Percentiles rank a stretch among this genome's conserved stretches.
Evolutionary conservation across 2,329 filamentous ascomycete species (phyloP).

Genomic region (Nemania sp.): DNA sequence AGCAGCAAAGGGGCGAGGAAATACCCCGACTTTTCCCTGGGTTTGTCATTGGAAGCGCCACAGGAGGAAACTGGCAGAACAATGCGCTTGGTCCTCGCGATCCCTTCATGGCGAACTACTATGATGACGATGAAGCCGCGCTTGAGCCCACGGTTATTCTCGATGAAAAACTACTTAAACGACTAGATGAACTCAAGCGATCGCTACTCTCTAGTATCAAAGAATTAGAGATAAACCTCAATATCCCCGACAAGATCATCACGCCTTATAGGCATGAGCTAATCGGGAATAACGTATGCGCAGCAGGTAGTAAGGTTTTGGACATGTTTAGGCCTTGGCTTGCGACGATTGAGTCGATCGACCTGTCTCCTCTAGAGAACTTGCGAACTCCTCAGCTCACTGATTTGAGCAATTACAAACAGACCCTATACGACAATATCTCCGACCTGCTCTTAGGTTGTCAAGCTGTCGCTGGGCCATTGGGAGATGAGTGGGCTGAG

Average conservation of each 20-base stretch:
- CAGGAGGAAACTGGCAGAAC: slow-evolving; percentile 89
- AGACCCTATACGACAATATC: slow-evolving; percentile 91
- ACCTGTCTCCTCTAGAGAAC: slow-evolving; percentile 82
- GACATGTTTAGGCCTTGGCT: slow-evolving; percentile 94
- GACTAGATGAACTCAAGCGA: slow-evolving; percentile 86
- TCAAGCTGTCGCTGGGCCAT: slow-evolving; percentile 89
- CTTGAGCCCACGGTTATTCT: slow-evolving; percentile 79
- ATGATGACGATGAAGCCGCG: slow-evolving; percentile 82
- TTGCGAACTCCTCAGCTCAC: slow-evolving; percentile 86
- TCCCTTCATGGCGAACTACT: slow-evolving; percentile 82
- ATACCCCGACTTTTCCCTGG: slow-evolving; percentile 94
- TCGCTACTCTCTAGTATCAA: slow-evolving; percentile 88
- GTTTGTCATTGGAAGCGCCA: slow-evolving; percentile 86
- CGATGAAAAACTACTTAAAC: slow-evolving; percentile 81
- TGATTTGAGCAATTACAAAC: slow-evolving; percentile 92
- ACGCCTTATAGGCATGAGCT: slow-evolving; percentile 81
- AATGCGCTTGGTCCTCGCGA: slow-evolving; percentile 75
- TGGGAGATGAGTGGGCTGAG: slow-evolving; percentile 96
- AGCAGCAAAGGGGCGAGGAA: slow-evolving; percentile 91
- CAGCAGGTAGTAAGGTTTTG: slow-evolving; percentile 80
- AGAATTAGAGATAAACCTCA: slow-evolving; percentile 85
- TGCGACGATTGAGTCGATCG: slow-evolving; percentile 89
- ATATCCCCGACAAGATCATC: slow-evolving; percentile 82
- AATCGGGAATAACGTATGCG: slow-evolving; percentile 85
- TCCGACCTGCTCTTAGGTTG: slow-evolving; percentile 89